Conservation (phyloP, 768 basidiomycete genomes). For the Mycena capillaripes region DNA sequence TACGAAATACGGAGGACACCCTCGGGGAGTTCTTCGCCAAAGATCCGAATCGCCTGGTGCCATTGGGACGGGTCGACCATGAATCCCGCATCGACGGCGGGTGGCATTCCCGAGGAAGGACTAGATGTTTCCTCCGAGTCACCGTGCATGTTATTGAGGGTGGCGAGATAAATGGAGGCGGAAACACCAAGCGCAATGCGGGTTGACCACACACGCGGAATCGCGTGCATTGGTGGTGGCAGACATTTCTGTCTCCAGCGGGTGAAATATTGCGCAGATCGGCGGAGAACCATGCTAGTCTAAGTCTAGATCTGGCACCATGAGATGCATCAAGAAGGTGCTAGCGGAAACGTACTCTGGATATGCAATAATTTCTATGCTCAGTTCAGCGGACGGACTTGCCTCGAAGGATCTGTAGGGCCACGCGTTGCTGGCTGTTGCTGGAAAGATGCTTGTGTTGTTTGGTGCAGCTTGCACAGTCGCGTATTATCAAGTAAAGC, state of each 20-base stretch:
- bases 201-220: not conserved
- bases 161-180: conserved; percentile 13
- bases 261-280: not conserved
- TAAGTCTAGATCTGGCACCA: no score
- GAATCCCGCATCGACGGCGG: conserved; percentile 18
- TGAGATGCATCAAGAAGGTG: no score
- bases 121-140: conserved; percentile 18
- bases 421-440: no score
- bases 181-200: conserved; percentile 17
- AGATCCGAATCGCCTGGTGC: conserved; percentile 1
- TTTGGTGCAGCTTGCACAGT: no score
- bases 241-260: conserved; percentile 6
- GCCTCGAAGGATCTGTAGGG: no score
- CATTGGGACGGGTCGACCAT: conserved; percentile 13
- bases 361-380: no score
- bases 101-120: not conserved
- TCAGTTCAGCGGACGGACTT: no score
- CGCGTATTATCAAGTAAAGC: no score
- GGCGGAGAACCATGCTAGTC: conserved; percentile 21
- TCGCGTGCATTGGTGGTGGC: not conserved
- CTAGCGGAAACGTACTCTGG: no score
- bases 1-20: conserved; percentile 26
- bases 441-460: no score
- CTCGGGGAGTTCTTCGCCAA: not conserved
- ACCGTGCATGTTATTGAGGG: conserved; percentile 18